These are phyloP conservation scores for Amylocarpus encephaloides DNA, from an alignment of 2,329 filamentous ascomycete species.

Conservation along the genomic window DNA sequence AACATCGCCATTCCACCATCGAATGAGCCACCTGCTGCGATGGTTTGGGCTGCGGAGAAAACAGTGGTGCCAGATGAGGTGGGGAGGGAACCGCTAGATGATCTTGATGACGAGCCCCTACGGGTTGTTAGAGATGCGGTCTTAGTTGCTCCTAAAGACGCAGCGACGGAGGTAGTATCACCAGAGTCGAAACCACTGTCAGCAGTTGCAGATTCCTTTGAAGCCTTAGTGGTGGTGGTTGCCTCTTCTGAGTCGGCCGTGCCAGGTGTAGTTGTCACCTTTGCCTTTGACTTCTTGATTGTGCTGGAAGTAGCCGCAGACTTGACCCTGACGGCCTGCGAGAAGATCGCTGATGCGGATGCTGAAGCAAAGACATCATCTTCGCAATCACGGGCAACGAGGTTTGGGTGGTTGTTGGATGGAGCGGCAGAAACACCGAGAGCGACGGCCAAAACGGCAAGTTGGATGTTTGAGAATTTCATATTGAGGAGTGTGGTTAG, in stretches of 20 bases:
- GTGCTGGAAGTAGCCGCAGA: neutral
- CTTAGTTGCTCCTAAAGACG: neutral
- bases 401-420: neutral
- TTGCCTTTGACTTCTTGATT: neutral
- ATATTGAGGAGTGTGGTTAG: slow-evolving; percentile 1
- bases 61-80: slow-evolving; percentile 34
- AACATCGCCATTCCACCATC: slow-evolving; percentile 41
- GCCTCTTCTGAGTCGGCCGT: neutral
- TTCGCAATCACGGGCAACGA: neutral
- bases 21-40: slow-evolving; percentile 38
- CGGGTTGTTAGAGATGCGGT: neutral
- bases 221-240: neutral
- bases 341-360: neutral
- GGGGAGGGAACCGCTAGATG: slow-evolving; percentile 30
- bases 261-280: neutral
- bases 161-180: neutral
- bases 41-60: slow-evolving; percentile 37
- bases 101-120: slow-evolving; percentile 4
- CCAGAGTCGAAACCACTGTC: neutral
- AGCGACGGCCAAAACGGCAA: slow-evolving; percentile 4
- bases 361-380: neutral
- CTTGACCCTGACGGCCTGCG: neutral
- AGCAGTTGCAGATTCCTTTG: neutral
- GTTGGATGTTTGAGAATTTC: slow-evolving; percentile 4
- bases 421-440: slow-evolving; percentile 5